Percentiles rank a stretch among this genome's conserved stretches.
Evolutionary conservation across 148 eudicot genomes (phyloP).

Genomic region (Limonium bicolor): DNA sequence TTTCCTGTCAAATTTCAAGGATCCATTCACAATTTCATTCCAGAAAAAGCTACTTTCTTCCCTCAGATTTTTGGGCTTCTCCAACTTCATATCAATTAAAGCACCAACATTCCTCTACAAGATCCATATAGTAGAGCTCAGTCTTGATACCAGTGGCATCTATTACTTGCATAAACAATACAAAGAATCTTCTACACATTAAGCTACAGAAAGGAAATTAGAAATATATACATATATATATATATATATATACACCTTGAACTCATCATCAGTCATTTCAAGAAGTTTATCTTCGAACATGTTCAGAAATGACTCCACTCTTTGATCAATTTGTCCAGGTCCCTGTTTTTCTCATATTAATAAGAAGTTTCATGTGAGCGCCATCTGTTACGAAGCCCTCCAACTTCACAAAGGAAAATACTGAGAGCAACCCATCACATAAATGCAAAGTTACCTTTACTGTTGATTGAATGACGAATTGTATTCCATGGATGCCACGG

Average conservation of each 20-base stretch:
- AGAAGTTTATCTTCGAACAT: conserved; percentile 59
- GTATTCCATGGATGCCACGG: conserved; percentile 73
- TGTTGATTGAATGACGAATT: conserved; percentile 80
- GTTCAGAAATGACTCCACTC: conserved; percentile 74
- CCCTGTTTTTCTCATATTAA: conserved; percentile 56
- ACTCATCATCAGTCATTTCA: conserved; percentile 68
- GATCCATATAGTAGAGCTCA: no score
- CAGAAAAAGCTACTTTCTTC: conserved; percentile 80
- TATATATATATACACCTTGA: no score
- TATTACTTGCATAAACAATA: no score
- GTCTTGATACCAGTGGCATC: no score
- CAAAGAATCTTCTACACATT: no score
- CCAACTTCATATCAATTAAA: conserved; percentile 86
- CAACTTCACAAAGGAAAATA: no score
- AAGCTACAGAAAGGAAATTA: no score
- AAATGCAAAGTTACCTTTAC: conserved; percentile 76
- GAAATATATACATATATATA: no score
- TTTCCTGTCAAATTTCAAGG: conserved; percentile 80
- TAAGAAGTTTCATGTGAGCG: no score
- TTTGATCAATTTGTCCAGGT: conserved; percentile 59
- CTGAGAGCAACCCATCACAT: no score
- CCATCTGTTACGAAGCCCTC: no score
- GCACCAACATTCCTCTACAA: conserved; percentile 70
- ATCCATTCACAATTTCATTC: conserved; percentile 79
- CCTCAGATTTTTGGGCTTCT: conserved; percentile 88